phyloP scores from a whole-genome alignment of 75 land plant genomes.

The Sequoiadendron giganteum region DNA sequence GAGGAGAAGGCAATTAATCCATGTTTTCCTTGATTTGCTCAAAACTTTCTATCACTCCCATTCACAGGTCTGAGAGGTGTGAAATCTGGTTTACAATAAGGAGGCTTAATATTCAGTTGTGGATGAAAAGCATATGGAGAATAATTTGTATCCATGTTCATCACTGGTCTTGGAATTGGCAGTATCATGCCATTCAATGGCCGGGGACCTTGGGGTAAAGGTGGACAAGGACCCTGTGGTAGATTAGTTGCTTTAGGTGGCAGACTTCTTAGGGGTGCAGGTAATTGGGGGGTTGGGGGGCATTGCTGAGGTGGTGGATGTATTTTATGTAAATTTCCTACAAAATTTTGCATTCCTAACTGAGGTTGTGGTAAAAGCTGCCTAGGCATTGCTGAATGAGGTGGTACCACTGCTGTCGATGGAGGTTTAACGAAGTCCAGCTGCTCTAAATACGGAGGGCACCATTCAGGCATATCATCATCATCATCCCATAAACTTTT shows the following conservation, averaged over 20 bases:
- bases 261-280: neutral
- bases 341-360: neutral
- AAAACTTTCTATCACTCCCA: slow-evolving; percentile 4
- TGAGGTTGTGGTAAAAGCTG: neutral
- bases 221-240: neutral
- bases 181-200: neutral
- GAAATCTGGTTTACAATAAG: slow-evolving; percentile 12
- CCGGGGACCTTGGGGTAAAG: slow-evolving; percentile 1
- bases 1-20: neutral
- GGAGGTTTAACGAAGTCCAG: neutral
- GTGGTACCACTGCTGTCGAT: neutral
- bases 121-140: neutral
- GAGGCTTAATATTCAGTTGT: neutral
- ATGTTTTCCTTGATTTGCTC: neutral
- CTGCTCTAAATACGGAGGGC: slow-evolving; percentile 30
- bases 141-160: neutral
- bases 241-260: neutral
- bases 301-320: slow-evolving; percentile 5
- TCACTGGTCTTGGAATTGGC: slow-evolving; percentile 8
- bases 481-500: slow-evolving; percentile 36
- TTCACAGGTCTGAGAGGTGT: slow-evolving; percentile 8
- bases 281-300: neutral
- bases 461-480: slow-evolving; percentile 67
- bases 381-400: neutral
- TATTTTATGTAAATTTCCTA: neutral